phyloP scores from a whole-genome alignment of 1,139 yeast genomes.

The Diutina mesorugosa region DNA sequence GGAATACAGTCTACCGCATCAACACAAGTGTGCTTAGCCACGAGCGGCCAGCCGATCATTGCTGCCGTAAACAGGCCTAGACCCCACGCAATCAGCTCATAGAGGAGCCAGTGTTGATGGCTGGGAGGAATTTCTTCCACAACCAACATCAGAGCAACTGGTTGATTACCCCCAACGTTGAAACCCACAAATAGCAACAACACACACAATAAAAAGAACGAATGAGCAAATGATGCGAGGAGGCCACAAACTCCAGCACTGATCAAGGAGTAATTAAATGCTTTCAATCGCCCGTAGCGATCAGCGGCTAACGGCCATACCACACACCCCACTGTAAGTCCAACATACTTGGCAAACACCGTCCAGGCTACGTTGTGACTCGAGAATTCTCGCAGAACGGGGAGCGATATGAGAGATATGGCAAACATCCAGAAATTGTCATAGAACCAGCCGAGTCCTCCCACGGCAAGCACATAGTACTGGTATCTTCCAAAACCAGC shows the following conservation, averaged over 20 bases:
- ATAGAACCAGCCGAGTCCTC: conserved; percentile 1
- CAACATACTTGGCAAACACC: conserved; percentile 5
- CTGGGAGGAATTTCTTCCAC: conserved; percentile 1
- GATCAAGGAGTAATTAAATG: background rate
- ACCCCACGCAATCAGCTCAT: conserved; percentile 1
- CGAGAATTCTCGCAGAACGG: conserved; percentile 5
- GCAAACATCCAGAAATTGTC: conserved; percentile 2
- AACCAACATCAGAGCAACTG: background rate
- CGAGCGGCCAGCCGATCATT: conserved; percentile 2
- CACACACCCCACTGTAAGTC: conserved; percentile 3
- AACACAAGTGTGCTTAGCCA: background rate
- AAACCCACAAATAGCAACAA: background rate
- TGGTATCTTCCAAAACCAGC: background rate
- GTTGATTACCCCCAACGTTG: conserved; percentile 1
- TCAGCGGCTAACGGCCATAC: conserved; percentile 1
- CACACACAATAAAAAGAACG: background rate
- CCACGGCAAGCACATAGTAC: background rate
- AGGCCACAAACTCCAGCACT: background rate
- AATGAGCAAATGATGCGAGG: background rate
- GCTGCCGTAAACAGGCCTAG: conserved; percentile 2
- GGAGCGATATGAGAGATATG: conserved; percentile 2
- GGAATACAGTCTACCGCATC: background rate
- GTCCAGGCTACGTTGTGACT: conserved; percentile 5
- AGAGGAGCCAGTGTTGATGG: background rate
- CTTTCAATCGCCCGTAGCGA: background rate